Evolutionary conservation across 2,329 filamentous ascomycete genomes (phyloP).

Genomic region (Whalleya microplaca): DNA sequence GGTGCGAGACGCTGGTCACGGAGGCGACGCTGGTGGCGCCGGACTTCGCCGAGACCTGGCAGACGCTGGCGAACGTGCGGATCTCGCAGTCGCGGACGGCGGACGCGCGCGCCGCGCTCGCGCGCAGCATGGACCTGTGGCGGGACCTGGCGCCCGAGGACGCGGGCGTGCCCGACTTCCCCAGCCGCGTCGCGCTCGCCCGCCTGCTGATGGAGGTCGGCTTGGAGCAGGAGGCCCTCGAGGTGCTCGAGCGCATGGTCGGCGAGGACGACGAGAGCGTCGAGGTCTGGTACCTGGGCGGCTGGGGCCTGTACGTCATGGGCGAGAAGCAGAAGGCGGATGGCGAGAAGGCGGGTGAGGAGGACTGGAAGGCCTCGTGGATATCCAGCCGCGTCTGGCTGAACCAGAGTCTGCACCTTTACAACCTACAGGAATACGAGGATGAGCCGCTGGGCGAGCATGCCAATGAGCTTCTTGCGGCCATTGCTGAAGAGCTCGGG

Average conservation of each 20-base stretch:
- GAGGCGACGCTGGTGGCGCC: conserved; percentile 88
- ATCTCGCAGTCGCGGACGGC: conserved; percentile 82
- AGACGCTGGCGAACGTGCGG: conserved; percentile 90
- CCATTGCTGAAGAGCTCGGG: conserved; percentile 67
- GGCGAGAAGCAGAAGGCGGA: conserved; percentile 68
- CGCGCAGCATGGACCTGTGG: conserved; percentile 82
- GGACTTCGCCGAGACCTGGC: conserved; percentile 83
- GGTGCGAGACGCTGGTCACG: conserved; percentile 86
- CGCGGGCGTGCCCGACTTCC: conserved; percentile 78
- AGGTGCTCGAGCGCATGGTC: conserved; percentile 82
- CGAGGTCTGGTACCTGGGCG: conserved; percentile 95
- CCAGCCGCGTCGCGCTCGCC: conserved; percentile 80
- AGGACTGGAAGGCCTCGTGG: conserved; percentile 65
- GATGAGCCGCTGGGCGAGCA: conserved; percentile 79
- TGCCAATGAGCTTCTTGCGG: conserved; percentile 69
- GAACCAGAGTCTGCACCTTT: conserved; percentile 79
- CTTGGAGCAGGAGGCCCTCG: conserved; percentile 81
- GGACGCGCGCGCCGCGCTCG: conserved; percentile 80
- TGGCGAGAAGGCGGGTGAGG: conserved; percentile 46
- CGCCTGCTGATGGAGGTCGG: conserved; percentile 88
- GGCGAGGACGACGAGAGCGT: conserved; percentile 92
- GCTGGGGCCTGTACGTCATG: conserved; percentile 85
- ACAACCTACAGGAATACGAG: conserved; percentile 78
- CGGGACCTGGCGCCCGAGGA: conserved; percentile 74
- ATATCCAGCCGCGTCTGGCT: conserved; percentile 82